Evolutionary conservation across 1,139 yeast genomes (phyloP).

Genomic region (Maudiozyma humilis): DNA sequence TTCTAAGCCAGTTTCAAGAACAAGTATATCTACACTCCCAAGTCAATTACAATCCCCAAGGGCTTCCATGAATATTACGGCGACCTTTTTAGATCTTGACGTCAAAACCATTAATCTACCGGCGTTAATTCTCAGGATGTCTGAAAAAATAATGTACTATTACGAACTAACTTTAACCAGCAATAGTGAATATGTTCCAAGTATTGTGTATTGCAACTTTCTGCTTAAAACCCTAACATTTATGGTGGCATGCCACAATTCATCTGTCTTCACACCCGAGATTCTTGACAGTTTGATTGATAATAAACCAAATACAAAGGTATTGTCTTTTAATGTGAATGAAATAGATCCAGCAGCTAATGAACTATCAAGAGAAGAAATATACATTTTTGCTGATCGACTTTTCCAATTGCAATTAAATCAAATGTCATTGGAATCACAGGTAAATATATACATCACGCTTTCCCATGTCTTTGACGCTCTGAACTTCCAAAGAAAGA

Average conservation of each 20-base stretch:
- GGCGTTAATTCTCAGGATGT: constrained; percentile 45
- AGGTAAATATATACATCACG: constrained; percentile 54
- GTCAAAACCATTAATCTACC: constrained; percentile 30
- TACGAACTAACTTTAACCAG: constrained; percentile 55
- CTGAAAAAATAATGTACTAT: constrained; percentile 44
- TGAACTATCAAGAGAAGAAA: constrained; percentile 35
- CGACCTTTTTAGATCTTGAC: constrained; percentile 16
- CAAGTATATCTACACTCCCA: constrained; percentile 22
- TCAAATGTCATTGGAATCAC: constrained; percentile 44
- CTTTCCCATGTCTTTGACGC: constrained; percentile 59
- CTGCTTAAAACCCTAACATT: constrained; percentile 56
- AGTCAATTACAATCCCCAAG: constrained; percentile 34
- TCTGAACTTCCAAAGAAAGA: constrained; percentile 56
- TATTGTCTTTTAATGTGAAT: constrained; percentile 10
- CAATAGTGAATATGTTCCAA: constrained; percentile 74
- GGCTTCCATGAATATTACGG: constrained; percentile 29
- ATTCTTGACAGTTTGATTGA: constrained; percentile 28
- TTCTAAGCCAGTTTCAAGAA: constrained; percentile 9
- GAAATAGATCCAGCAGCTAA: constrained; percentile 18
- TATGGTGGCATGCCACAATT: constrained; percentile 43
- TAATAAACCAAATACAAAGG: constrained; percentile 13
- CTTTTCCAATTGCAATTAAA: constrained; percentile 35
- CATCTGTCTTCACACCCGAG: constrained; percentile 40
- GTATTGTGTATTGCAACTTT: constrained; percentile 67
- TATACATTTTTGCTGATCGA: constrained; percentile 45